phyloP scores from a whole-genome alignment of 768 basidiomycete species.

The Auriscalpium microsporum region DNA sequence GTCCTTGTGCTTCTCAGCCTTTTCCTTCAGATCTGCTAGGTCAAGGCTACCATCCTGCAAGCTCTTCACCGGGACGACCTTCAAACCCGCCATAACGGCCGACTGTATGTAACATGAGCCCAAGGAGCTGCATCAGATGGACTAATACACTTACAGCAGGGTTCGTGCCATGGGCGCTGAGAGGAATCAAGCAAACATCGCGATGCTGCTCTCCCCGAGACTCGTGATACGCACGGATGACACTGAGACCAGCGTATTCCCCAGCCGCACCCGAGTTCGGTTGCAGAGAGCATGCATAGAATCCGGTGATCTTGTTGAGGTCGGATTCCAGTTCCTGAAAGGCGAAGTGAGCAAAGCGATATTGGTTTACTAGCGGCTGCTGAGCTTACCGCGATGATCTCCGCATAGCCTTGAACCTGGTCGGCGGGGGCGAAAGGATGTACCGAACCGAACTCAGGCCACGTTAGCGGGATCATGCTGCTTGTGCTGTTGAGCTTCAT shows the following conservation, averaged over 20 bases:
- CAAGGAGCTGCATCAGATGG: too few species aligned
- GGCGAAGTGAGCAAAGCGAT: neutral
- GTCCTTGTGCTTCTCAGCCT: conserved; percentile 87
- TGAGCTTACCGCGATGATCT: conserved; percentile 60
- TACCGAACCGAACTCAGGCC: conserved; percentile 83
- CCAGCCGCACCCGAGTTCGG: conserved; percentile 98
- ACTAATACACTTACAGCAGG: conserved; percentile 63
- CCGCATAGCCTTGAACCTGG: conserved; percentile 82
- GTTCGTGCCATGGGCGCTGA: conserved; percentile 97
- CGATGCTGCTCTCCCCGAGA: conserved; percentile 79
- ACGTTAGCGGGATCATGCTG: conserved; percentile 94
- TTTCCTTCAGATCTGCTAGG: conserved; percentile 71
- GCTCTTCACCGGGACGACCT: conserved; percentile 93
- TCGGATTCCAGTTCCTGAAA: conserved; percentile 83
- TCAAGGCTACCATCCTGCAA: conserved; percentile 84
- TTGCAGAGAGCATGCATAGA: conserved; percentile 91
- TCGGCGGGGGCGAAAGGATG: conserved; percentile 91
- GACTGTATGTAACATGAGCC: conserved; percentile 39
- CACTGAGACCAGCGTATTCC: conserved; percentile 91
- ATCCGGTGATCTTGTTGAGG: conserved; percentile 93
- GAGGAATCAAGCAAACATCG: conserved; percentile 86
- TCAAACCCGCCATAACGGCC: conserved; percentile 94
- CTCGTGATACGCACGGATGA: conserved; percentile 92
- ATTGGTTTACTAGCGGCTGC: neutral
- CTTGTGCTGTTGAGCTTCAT: conserved; percentile 99